Evolutionary conservation across 306 rosid genomes (phyloP), one percentile per base, ranked within the genome.

Genomic region (Nissolia schottii): DNA sequence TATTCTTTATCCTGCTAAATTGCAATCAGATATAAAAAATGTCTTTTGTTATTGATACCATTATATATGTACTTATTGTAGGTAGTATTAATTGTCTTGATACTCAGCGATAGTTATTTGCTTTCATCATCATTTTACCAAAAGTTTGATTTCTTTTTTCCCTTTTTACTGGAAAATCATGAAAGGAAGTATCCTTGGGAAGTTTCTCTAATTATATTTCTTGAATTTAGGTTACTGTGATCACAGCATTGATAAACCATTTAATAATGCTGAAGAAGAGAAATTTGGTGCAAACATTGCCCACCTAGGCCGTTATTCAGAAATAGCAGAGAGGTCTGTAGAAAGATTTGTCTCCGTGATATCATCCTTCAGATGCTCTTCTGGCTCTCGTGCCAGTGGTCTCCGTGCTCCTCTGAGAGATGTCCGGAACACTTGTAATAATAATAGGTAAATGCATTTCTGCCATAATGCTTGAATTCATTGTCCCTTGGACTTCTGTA

Each of bases 321-420:
- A 86, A 76, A 83, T 94, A 89, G 88, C 99, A 31, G 88, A 81
- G 87, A 89, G 83, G 74, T 93, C 97, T 1, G 58, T 91, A 85
- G 97, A 93, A 79, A 91, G 51, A 50, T 93, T 91, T 83, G 92
- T 83, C 51, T 87, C 96, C 25, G 71, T 83, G 24, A 80, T 93
- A 67, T 89, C 92, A 37, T 77, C 96, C 55, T 87, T 89, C 64
- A 76, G 70, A 81, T 89, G 49, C 80, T 46, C 96, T 11, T 81
- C 92, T 31, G 92, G 97, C 71, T 85, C 99, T 77, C 96, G 93
- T 22, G 97, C 93, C 40, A 94, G 99, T 37, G 96, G 97, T 55
- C 97, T 94, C 62, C 90, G 96, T 53, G 96, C 99, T 75, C 97
- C 97, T 67, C 66, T 88, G 55, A 86, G 70, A 77, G 97, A 89